Conservation (phyloP, 441 rosid species). For the Metrosideros polymorpha region DNA sequence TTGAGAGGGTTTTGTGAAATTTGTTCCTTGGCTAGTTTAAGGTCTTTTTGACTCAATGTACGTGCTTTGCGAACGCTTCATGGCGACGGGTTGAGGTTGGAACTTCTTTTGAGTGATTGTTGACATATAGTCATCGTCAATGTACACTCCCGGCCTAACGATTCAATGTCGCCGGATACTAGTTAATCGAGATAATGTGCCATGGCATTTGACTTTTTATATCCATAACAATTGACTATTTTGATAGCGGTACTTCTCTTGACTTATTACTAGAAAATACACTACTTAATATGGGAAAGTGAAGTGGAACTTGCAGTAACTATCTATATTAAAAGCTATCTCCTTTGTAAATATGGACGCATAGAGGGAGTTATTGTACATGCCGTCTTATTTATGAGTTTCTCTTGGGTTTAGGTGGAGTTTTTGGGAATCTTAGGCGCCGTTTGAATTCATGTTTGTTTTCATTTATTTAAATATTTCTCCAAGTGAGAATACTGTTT, state of each 20-base stretch:
- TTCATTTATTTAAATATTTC: background rate
- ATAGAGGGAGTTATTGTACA: background rate
- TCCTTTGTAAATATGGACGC: background rate
- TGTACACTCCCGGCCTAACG: background rate
- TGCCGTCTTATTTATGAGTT: background rate
- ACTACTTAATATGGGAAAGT: background rate
- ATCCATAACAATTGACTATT: background rate
- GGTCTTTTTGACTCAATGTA: background rate
- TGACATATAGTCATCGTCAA: background rate
- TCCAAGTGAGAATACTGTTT: background rate
- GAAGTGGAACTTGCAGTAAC: background rate
- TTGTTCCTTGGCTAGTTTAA: background rate
- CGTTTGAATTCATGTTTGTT: background rate
- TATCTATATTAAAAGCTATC: background rate
- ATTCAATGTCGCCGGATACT: background rate
- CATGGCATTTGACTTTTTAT: background rate
- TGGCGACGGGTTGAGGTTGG: rapidly evolving
- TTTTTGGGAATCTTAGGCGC: background rate
- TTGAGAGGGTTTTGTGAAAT: background rate
- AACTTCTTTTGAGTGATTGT: background rate
- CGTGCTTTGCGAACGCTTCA: background rate
- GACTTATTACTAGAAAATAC: background rate
- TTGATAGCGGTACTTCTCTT: background rate
- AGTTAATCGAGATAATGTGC: background rate
- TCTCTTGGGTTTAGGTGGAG: background rate